Conservation (phyloP, 2,329 filamentous ascomycete species). For the Talaromyces sp. region DNA sequence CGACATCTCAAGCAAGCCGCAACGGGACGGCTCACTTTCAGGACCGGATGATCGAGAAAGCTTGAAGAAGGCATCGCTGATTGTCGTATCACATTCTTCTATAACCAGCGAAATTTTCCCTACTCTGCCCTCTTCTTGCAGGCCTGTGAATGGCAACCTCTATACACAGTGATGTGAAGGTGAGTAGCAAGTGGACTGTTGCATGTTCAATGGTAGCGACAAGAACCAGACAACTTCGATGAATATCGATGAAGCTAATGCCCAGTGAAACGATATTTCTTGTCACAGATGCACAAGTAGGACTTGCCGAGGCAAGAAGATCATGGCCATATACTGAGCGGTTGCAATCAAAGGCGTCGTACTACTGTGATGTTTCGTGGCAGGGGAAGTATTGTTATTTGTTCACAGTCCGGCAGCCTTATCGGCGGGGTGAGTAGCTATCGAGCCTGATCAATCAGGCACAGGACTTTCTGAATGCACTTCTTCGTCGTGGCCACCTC, state of each 20-base stretch:
- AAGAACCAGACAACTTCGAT: background rate
- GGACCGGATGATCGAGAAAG: slow-evolving; percentile 37
- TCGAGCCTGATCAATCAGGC: background rate
- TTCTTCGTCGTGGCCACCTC: background rate
- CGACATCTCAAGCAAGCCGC: slow-evolving; percentile 79
- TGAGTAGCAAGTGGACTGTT: no score
- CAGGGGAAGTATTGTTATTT: background rate
- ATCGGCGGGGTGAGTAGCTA: background rate
- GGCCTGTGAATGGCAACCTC: background rate
- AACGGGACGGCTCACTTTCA: slow-evolving; percentile 67
- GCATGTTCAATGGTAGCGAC: background rate
- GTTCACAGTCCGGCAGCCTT: background rate
- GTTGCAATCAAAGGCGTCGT: background rate
- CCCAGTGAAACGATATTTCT: background rate
- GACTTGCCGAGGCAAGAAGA: background rate
- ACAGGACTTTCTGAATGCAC: background rate
- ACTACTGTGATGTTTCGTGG: background rate
- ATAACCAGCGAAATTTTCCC: background rate
- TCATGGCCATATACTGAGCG: background rate
- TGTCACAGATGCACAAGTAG: background rate
- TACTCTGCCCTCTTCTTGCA: background rate
- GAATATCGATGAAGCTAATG: background rate
- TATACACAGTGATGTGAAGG: background rate
- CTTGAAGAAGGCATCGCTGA: slow-evolving; percentile 28
- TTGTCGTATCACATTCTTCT: slow-evolving; percentile 20